A percentile compares a stretch with the other conserved stretches of the same genome.
These are phyloP conservation scores for Aechmea fasciata DNA, from an alignment of 176 grass and related monocot species.

Conservation along the genomic window DNA sequence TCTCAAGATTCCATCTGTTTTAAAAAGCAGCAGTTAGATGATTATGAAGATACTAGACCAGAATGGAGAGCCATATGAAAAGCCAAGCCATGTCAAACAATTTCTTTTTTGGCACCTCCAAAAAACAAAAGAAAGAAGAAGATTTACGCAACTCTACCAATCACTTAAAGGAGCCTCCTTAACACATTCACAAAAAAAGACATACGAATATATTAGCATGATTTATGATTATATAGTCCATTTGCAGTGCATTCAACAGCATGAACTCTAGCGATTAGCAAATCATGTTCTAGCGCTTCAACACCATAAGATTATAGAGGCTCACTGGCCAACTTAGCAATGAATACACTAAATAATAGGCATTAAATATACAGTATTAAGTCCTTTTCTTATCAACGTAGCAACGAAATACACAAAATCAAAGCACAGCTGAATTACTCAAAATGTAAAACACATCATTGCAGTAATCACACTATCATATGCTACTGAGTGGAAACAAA, in stretches of 20 bases:
- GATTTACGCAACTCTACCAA: no score
- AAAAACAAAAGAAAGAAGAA: no score
- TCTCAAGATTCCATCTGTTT: slow-evolving; percentile 72
- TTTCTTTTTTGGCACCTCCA: background rate
- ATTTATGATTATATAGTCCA: background rate
- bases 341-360: no score
- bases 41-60: background rate
- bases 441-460: background rate
- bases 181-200: no score
- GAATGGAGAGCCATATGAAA: background rate
- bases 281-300: background rate
- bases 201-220: background rate
- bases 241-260: background rate
- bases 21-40: background rate
- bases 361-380: no score
- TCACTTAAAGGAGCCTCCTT: no score
- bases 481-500: no score
- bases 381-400: no score
- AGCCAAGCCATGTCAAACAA: background rate
- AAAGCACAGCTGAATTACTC: background rate
- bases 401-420: background rate
- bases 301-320: background rate
- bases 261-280: background rate
- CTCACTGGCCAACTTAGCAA: background rate
- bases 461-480: no score